phyloP scores from a whole-genome alignment of 192 early-diverging fungal genomes.

The Coemansia sp. region DNA sequence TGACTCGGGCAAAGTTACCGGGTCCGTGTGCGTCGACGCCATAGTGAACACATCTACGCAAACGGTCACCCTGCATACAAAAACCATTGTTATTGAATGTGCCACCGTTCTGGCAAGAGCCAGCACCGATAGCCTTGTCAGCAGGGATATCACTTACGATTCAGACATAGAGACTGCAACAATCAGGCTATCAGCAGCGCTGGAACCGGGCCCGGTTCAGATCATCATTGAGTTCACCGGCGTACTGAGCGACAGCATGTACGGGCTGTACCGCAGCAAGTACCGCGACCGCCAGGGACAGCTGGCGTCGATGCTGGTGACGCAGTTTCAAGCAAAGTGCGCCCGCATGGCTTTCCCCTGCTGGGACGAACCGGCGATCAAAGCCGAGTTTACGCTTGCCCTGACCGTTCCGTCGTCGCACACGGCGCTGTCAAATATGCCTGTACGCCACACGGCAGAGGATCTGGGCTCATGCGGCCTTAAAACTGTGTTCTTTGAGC shows the following conservation, averaged over 20 bases:
- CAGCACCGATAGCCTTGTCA: too few species aligned
- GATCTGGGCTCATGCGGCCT: slow-evolving; percentile 4
- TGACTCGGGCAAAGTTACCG: slow-evolving; percentile 67
- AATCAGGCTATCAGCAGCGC: slow-evolving; percentile 21
- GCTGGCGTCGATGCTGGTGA: slow-evolving; percentile 61
- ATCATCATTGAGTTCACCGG: slow-evolving; percentile 61
- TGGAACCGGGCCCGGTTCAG: slow-evolving; percentile 35
- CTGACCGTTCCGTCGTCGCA: slow-evolving; percentile 58
- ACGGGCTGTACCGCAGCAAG: slow-evolving; percentile 74
- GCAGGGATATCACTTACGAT: slow-evolving; percentile 7
- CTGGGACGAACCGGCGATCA: slow-evolving; percentile 76
- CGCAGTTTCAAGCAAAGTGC: slow-evolving; percentile 79
- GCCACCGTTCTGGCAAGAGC: slow-evolving; percentile 8
- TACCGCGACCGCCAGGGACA: slow-evolving; percentile 59
- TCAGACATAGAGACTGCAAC: slow-evolving; percentile 48
- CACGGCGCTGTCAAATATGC: slow-evolving; percentile 77
- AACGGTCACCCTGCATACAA: slow-evolving; percentile 60
- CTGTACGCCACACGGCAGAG: slow-evolving; percentile 17
- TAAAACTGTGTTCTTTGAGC: slow-evolving; percentile 64
- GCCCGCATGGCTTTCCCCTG: slow-evolving; percentile 70
- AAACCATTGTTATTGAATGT: slow-evolving; percentile 55
- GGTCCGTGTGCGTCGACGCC: slow-evolving; percentile 66
- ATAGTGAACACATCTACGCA: slow-evolving; percentile 55
- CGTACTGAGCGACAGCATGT: slow-evolving; percentile 70
- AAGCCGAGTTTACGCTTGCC: slow-evolving; percentile 74